Percentiles rank a stretch among this genome's conserved stretches.
Evolutionary conservation across 2,329 filamentous ascomycete genomes (phyloP).

Genomic region (Acarospora socialis): DNA sequence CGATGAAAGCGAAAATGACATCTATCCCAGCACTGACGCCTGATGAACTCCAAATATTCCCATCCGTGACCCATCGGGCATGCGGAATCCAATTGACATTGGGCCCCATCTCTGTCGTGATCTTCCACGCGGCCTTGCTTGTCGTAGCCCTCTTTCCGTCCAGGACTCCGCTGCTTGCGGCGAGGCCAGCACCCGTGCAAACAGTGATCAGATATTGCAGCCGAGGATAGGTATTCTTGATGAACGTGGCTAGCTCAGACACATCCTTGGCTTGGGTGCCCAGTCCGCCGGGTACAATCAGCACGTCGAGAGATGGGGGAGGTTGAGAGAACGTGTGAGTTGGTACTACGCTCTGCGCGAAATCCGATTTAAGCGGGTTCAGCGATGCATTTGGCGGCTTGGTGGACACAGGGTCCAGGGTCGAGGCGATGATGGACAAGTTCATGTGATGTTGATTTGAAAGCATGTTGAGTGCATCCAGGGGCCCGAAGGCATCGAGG

Average conservation of each 20-base stretch:
- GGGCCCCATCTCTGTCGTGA: constrained; percentile 33
- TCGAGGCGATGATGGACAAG: constrained; percentile 21
- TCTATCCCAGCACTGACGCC: constrained; percentile 52
- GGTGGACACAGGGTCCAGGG: constrained; percentile 22
- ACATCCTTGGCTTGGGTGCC: constrained; percentile 28
- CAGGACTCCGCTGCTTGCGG: constrained; percentile 45
- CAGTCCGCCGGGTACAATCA: constrained; percentile 51
- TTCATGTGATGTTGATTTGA: constrained; percentile 14
- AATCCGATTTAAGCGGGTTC: constrained; percentile 14
- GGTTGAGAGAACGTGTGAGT: constrained; percentile 42
- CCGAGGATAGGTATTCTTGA: constrained; percentile 31
- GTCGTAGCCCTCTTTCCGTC: constrained; percentile 49
- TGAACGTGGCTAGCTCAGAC: constrained; percentile 29
- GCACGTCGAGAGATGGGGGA: constrained; percentile 40
- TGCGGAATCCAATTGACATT: constrained; percentile 45
- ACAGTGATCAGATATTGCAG: constrained; percentile 47
- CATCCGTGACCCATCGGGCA: constrained; percentile 52
- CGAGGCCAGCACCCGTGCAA: constrained; percentile 49
- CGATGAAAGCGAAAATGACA: constrained; percentile 43
- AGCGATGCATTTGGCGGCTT: constrained; percentile 12
- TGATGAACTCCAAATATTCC: constrained; percentile 51
- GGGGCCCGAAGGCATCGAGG: too few relatives aligned
- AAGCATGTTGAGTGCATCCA: constrained; percentile 14
- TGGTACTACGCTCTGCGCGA: constrained; percentile 29
- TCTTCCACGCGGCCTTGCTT: constrained; percentile 46